Evolutionary conservation across 1,139 yeast genomes (phyloP), one percentile per base, ranked within the genome.

Genomic region (Kluyveromyces marxianus): DNA sequence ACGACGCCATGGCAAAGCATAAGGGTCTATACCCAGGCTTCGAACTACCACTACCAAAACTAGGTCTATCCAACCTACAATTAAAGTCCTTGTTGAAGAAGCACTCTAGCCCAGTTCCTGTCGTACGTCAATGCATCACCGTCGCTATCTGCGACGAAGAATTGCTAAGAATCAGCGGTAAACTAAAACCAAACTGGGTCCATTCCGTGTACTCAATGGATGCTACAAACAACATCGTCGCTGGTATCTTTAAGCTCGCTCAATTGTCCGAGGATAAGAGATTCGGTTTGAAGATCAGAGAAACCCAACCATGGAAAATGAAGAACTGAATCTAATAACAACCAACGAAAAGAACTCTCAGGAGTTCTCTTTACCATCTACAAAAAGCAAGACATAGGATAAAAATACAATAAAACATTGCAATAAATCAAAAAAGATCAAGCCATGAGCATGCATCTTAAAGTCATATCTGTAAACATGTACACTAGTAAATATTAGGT

Each of bases 71-170:
- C 3, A 73, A 83, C 24, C 68, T 83, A 58, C 81, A 81, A 62
- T 69, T 83, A 56, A 80, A 77, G 58, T 70, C 84, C 33, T 69
- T 83, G 48, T 68, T 82, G 59, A 84, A 81, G 63, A 71, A 74
- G 26, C 64, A 66, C 45, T 69, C 79, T 29, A 65, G 76, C 10
- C 50, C 58, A 4, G 52, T 69, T 37, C 72, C 76, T 10, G 86
- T 83, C 47, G 92, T 94, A 2, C 80, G 96, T 62, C 95, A 86
- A 66, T 73, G 80, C 54, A 69, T 85, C 43, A 88, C 97, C 3
- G 77, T 90, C 43, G 72, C 80, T 36, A 68, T 85, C 42, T 73
- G 80, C 48, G 70, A 71, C 35, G 67, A 68, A 28, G 92, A 85
- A 62, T 70, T 85, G 27, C 66, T 89, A 49, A 77, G 95, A 63